Conservation (phyloP, 805 yeast species). For the Barnettozyma botsteinii region DNA sequence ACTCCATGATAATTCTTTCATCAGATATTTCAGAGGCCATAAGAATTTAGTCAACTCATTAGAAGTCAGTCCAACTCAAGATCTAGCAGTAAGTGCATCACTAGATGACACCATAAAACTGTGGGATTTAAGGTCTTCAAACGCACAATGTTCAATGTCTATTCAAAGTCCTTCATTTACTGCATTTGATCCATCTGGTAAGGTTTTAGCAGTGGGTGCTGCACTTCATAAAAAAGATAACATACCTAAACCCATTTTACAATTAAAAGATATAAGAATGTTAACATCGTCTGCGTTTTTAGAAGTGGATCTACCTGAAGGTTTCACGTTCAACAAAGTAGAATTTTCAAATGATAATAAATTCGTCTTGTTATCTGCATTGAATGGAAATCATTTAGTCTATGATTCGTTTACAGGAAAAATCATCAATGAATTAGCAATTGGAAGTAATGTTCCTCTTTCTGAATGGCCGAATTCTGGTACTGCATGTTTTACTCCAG, state of each 20-base stretch:
- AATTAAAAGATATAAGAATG: constrained; percentile 53
- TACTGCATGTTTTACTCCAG: constrained; percentile 57
- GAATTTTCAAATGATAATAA: constrained; percentile 81
- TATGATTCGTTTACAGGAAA: constrained; percentile 68
- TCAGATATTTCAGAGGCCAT: constrained; percentile 87
- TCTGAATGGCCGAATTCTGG: constrained; percentile 46
- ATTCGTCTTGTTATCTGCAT: constrained; percentile 50
- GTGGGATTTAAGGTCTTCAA: constrained; percentile 78
- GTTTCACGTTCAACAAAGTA: constrained; percentile 50
- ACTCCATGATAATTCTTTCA: constrained; percentile 68
- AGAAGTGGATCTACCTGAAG: constrained; percentile 34
- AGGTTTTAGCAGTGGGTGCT: constrained; percentile 48
- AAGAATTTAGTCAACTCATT: constrained; percentile 65
- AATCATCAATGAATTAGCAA: constrained; percentile 34
- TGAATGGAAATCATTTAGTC: constrained; percentile 52
- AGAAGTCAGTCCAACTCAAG: constrained; percentile 67
- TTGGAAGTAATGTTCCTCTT: constrained; percentile 26
- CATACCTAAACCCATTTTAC: constrained; percentile 37
- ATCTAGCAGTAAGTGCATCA: constrained; percentile 60
- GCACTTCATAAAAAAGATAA: constrained; percentile 36
- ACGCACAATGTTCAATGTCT: constrained; percentile 46
- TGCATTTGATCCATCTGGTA: constrained; percentile 81
- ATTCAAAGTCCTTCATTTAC: constrained; percentile 26
- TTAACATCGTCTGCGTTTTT: constrained; percentile 55
- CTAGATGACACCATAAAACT: constrained; percentile 73